Evolutionary conservation across 2,329 filamentous ascomycete species (phyloP).

Genomic region (Fusarium annulatum): DNA sequence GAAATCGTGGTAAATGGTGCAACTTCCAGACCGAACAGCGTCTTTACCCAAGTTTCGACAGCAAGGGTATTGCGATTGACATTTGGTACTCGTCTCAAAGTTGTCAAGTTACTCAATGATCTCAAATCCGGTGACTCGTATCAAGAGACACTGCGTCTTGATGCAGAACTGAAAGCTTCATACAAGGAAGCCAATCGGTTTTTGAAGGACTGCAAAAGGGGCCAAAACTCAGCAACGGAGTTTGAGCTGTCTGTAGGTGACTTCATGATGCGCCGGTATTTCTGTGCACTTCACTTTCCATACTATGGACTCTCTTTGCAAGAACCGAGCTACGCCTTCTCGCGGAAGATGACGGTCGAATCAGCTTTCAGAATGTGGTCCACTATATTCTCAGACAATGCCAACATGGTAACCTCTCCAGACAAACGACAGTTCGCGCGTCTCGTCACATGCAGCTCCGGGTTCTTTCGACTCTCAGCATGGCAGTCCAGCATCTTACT

Average conservation of each 20-base stretch:
- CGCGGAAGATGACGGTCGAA: slow-evolving; percentile 61
- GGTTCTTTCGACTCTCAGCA: slow-evolving; percentile 53
- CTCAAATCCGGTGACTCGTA: slow-evolving; percentile 53
- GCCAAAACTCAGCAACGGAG: slow-evolving; percentile 39
- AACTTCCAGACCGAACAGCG: slow-evolving; percentile 46
- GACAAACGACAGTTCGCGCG: slow-evolving; percentile 50
- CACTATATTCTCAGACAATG: slow-evolving; percentile 42
- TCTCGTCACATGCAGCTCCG: slow-evolving; percentile 52
- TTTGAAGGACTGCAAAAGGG: slow-evolving; percentile 43
- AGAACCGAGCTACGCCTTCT: slow-evolving; percentile 61
- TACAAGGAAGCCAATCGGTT: slow-evolving; percentile 56
- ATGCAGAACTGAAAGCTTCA: slow-evolving; percentile 53
- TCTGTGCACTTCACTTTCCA: slow-evolving; percentile 66
- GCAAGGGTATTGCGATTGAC: slow-evolving; percentile 56
- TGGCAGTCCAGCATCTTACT: slow-evolving; percentile 53
- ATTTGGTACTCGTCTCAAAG: slow-evolving; percentile 56
- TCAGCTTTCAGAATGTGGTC: slow-evolving; percentile 60
- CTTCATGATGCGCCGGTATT: slow-evolving; percentile 64
- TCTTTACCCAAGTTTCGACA: slow-evolving; percentile 56
- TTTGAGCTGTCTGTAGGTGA: slow-evolving; percentile 61
- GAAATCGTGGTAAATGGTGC: slow-evolving; percentile 52
- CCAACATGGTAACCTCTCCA: neutral
- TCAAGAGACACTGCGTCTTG: slow-evolving; percentile 57
- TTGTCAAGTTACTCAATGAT: slow-evolving; percentile 58
- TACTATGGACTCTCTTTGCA: slow-evolving; percentile 56